Evolutionary conservation across 1,284 basidiomycete species (phyloP), one percentile per base, ranked within the genome.

Genomic region (Apiotrichum laibachii): DNA sequence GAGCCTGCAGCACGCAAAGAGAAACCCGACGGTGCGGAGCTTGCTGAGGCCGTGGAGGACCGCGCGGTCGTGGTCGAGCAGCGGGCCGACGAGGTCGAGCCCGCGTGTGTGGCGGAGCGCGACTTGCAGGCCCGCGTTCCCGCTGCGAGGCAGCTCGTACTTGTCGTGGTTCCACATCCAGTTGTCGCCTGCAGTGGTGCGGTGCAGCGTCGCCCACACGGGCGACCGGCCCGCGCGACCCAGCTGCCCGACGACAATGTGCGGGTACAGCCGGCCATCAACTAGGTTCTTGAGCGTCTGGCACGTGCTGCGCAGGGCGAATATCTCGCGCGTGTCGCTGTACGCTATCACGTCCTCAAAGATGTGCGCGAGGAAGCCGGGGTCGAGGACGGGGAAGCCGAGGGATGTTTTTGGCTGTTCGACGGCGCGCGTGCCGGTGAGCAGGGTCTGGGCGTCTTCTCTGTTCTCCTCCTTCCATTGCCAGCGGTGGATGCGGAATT

Each of bases 311-410:
- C 60, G 60, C 16, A 62, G 50, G 1, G 60, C 42, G 6, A 62
- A n/a, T 0, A 58, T 46, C 16, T 53, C 34, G 12, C 39, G 12
- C 4, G 50, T 44, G 7, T 46, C 40, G 19, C 53, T 50, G 19
- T 56, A 34, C 9, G 15, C 44, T 39, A 62, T 13, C 16, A 62
- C 44, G 5, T 35, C 16, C 10, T 56, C 50, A 44, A 62, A 31
- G 39, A 62, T 56, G 57, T 62, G 61, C 10, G 60, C 56, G 37
- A 39, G 51, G 16, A 35, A 13, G 5, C 6, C 15, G 16, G 37
- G 48, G 42, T 50, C 34, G 19, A 56, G 34, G 13, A 16, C 34
- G 15, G 40, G 40, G 18, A 13, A 16, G 12, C 16, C 16, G 11
- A 18, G 40, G 6, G 40, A 42, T 8, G 16, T 18, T 8, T 42